phyloP scores from a whole-genome alignment of 1,284 basidiomycete species.

The Heterobasidion parviporum region DNA sequence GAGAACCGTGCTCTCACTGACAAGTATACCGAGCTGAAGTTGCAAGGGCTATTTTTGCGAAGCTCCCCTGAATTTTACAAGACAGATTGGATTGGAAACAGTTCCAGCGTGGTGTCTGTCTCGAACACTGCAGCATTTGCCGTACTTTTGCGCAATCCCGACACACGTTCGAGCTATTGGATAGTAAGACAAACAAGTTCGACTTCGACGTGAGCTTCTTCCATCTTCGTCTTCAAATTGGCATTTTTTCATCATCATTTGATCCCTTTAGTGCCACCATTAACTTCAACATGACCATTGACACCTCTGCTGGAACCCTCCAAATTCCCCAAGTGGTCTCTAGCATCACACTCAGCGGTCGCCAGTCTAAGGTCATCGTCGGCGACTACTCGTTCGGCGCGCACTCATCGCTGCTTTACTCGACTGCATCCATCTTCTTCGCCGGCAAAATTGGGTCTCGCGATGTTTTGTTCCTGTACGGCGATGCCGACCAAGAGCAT shows the following conservation, averaged over 20 bases:
- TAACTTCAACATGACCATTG: slow-evolving; percentile 48
- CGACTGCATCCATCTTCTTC: slow-evolving; percentile 61
- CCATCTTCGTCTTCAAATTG: not conserved
- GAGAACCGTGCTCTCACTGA: slow-evolving; percentile 62
- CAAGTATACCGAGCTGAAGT: slow-evolving; percentile 71
- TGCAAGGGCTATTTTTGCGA: slow-evolving; percentile 66
- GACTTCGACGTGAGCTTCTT: slow-evolving; percentile 47
- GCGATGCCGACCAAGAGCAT: slow-evolving; percentile 49
- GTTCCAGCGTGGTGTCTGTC: slow-evolving; percentile 37
- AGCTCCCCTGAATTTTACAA: slow-evolving; percentile 70
- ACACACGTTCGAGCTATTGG: slow-evolving; percentile 58
- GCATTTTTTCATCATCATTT: not conserved
- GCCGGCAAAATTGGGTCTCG: slow-evolving; percentile 58
- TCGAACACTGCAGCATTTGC: slow-evolving; percentile 46
- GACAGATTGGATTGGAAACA: slow-evolving; percentile 65
- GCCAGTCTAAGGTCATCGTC: slow-evolving; percentile 63
- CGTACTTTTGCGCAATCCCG: slow-evolving; percentile 61
- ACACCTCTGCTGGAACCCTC: slow-evolving; percentile 39
- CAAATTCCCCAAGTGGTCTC: slow-evolving; percentile 44
- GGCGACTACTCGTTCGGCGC: slow-evolving; percentile 59
- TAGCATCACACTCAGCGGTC: slow-evolving; percentile 51
- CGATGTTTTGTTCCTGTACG: slow-evolving; percentile 65
- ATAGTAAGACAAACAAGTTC: slow-evolving; percentile 61
- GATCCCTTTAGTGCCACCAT: slow-evolving; percentile 31
- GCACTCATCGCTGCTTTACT: slow-evolving; percentile 45